Evolutionary conservation across 2,329 filamentous ascomycete genomes (phyloP).

Genomic region (Aspergillus novoparasiticus): DNA sequence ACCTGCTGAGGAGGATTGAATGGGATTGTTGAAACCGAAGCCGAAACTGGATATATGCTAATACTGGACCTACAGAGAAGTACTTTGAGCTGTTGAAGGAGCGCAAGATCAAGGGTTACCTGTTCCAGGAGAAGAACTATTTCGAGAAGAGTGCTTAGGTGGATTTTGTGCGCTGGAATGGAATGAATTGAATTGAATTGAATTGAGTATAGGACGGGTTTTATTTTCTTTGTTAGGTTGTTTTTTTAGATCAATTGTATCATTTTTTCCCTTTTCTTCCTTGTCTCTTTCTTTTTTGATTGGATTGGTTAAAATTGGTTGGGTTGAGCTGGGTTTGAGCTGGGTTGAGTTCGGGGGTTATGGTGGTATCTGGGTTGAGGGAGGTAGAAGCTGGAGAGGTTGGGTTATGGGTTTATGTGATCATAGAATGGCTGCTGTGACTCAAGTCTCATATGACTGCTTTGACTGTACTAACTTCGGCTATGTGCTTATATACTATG

Average conservation of each 20-base stretch:
- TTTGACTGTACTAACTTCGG: background rate
- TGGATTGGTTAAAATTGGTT: too few relatives aligned
- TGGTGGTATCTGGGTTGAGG: background rate
- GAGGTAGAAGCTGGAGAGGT: background rate
- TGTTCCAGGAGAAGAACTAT: conserved; percentile 67
- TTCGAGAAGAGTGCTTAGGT: conserved; percentile 39
- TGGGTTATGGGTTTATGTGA: background rate
- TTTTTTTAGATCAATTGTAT: conserved; percentile 17
- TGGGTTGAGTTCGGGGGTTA: background rate
- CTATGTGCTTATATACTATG: background rate
- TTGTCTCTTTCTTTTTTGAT: background rate
- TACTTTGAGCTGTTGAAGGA: conserved; percentile 67
- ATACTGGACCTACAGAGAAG: conserved; percentile 51
- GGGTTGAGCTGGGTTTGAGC: background rate
- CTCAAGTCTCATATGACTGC: background rate
- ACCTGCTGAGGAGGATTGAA: background rate
- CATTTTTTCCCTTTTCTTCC: conserved; percentile 4
- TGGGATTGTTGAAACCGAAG: background rate
- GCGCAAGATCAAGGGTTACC: conserved; percentile 64
- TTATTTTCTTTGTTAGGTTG: conserved; percentile 3
- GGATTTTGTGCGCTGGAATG: conserved; percentile 4
- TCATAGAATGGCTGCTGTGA: background rate
- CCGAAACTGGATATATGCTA: background rate
- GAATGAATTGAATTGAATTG: background rate
- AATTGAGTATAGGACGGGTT: background rate